Evolutionary conservation across 179 eudicot species (phyloP).

Genomic region (Gypsophila paniculata): DNA sequence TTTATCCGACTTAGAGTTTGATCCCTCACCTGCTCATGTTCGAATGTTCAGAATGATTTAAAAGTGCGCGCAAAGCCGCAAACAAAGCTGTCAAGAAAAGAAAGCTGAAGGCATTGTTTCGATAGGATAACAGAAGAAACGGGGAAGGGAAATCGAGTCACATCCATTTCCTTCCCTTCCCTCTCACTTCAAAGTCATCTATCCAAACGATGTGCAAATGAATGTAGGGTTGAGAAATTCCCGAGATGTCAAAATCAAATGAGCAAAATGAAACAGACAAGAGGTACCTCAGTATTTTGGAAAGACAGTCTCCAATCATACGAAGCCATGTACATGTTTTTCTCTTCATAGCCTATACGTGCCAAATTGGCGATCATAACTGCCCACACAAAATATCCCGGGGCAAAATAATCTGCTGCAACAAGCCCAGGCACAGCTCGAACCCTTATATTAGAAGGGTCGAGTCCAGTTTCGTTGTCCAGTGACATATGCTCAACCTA

Average conservation of each 20-base stretch:
- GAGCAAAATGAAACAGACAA: background rate
- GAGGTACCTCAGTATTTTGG: conserved; percentile 83
- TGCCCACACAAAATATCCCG: conserved; percentile 98
- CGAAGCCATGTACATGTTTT: conserved; percentile 96
- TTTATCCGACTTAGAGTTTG: conserved; percentile 82
- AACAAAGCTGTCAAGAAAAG: background rate
- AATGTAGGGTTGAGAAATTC: no score
- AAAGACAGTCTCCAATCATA: conserved; percentile 95
- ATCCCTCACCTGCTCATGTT: conserved; percentile 66
- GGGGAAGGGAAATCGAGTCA: no score
- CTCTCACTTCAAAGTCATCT: no score
- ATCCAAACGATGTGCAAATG: no score
- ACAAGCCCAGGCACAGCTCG: conserved; percentile 93
- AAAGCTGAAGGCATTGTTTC: no score
- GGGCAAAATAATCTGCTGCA: conserved; percentile 96
- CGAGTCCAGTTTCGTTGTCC: conserved; percentile 93
- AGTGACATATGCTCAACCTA: conserved; percentile 98
- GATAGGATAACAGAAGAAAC: no score
- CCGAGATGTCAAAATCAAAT: no score
- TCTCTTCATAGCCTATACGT: conserved; percentile 92
- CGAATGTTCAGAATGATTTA: conserved; percentile 5
- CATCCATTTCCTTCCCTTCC: no score
- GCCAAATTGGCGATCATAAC: conserved; percentile 95
- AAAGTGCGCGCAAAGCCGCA: background rate
- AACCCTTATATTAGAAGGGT: conserved; percentile 77